Percentiles rank a stretch among this genome's conserved stretches.
Evolutionary conservation across 257 asterid genomes (phyloP).

Genomic region (Solanum neorickii): DNA sequence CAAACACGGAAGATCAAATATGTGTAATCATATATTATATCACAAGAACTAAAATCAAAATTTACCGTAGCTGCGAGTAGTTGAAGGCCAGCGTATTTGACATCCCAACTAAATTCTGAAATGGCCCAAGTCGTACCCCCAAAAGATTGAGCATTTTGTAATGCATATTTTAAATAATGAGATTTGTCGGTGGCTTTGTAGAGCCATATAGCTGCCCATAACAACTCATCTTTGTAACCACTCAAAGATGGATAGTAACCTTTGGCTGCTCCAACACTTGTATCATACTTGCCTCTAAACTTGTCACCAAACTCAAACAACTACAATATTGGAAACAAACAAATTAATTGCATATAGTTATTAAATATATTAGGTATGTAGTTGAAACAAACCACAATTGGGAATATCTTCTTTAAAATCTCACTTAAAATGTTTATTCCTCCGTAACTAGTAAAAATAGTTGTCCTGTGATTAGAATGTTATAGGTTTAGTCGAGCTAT

Average conservation of each 20-base stretch:
- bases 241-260: conserved; percentile 81
- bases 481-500: accelerated
- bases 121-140: conserved; percentile 91
- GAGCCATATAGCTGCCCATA: conserved; percentile 95
- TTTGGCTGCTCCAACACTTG: conserved; percentile 56
- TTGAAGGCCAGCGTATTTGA: conserved; percentile 79
- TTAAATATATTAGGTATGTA: neutral
- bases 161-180: conserved; percentile 40
- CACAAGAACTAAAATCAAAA: neutral
- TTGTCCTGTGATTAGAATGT: neutral
- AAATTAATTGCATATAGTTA: neutral
- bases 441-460: neutral
- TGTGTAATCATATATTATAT: neutral
- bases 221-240: conserved; percentile 81
- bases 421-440: neutral
- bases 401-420: neutral
- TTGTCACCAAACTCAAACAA: conserved; percentile 82
- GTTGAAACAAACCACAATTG: neutral
- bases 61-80: conserved; percentile 63
- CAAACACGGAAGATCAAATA: too few relatives aligned
- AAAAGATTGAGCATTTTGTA: conserved; percentile 39
- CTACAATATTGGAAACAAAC: conserved; percentile 21
- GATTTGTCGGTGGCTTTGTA: conserved; percentile 66
- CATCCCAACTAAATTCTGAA: conserved; percentile 91
- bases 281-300: conserved; percentile 63